A percentile compares a stretch with the other conserved stretches of the same genome.
Conservation (phyloP, 75 land plant species). For the Cryptomeria japonica region DNA sequence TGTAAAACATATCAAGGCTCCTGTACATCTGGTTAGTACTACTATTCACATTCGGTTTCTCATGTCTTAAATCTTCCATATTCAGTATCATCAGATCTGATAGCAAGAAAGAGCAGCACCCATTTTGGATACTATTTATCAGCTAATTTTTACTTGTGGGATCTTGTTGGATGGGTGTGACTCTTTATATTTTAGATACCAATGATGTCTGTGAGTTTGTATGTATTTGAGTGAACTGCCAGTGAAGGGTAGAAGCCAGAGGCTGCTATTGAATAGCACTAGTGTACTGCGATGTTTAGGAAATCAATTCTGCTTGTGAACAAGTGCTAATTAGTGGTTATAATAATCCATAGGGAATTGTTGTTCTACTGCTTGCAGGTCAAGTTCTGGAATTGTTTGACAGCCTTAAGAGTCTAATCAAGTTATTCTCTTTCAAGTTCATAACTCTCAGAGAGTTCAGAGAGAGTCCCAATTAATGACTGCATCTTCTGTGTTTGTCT, state of each 20-base stretch:
- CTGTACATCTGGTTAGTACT: constrained; percentile 56
- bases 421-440: neutral
- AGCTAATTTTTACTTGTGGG: neutral
- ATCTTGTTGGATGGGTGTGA: neutral
- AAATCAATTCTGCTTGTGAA: neutral
- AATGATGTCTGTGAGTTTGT: neutral
- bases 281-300: neutral
- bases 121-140: neutral
- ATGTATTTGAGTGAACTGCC: neutral
- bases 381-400: neutral
- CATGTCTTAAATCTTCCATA: neutral
- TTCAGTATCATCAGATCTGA: constrained; percentile 4
- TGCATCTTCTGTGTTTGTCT: neutral
- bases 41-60: neutral
- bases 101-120: neutral
- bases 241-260: neutral
- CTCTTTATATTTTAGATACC: neutral
- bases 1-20: constrained; percentile 70
- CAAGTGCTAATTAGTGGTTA: neutral
- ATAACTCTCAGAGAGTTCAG: neutral
- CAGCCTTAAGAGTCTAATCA: neutral
- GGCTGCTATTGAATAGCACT: neutral
- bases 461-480: neutral
- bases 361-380: constrained; percentile 1
- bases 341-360: neutral